phyloP scores from a whole-genome alignment of 306 rosid species.

The Carpinus viminea region DNA sequence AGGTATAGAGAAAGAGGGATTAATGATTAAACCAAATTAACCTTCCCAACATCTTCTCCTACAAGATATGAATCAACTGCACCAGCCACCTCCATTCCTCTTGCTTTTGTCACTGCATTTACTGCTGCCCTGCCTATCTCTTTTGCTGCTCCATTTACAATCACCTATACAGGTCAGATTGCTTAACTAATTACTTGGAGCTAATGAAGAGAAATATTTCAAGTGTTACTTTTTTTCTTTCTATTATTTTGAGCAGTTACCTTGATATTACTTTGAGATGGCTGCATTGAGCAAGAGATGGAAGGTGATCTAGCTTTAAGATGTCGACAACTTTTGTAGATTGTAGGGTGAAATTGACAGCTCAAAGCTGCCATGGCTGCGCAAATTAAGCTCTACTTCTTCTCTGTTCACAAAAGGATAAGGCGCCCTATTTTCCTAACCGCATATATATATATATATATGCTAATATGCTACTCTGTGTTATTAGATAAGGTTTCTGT shows the following conservation, averaged over 20 bases:
- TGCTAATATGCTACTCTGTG: conserved; percentile 1
- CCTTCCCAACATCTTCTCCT: conserved; percentile 63
- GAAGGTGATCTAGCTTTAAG: conserved; percentile 38
- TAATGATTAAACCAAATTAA: background rate
- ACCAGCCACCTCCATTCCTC: conserved; percentile 68
- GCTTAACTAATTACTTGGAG: no score
- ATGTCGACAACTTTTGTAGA: conserved; percentile 30
- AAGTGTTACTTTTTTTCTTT: no score
- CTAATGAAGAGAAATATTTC: no score
- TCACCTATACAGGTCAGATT: conserved; percentile 39
- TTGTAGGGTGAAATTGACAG: conserved; percentile 48
- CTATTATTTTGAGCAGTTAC: conserved; percentile 30
- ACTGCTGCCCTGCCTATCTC: conserved; percentile 94
- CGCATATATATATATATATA: background rate
- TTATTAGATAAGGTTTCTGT: conserved; percentile 48
- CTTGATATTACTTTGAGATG: conserved; percentile 67
- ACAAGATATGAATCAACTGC: conserved; percentile 51
- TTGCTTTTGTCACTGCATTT: conserved; percentile 71
- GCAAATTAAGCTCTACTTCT: conserved; percentile 23
- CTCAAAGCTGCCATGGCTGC: conserved; percentile 68
- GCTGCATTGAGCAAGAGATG: conserved; percentile 63
- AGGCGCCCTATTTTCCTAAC: conserved; percentile 35
- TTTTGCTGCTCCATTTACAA: conserved; percentile 91
- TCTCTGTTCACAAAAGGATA: conserved; percentile 42
- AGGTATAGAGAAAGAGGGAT: no score